Conservation (phyloP, 2,329 filamentous ascomycete genomes). For the Geosmithia putterillii region DNA sequence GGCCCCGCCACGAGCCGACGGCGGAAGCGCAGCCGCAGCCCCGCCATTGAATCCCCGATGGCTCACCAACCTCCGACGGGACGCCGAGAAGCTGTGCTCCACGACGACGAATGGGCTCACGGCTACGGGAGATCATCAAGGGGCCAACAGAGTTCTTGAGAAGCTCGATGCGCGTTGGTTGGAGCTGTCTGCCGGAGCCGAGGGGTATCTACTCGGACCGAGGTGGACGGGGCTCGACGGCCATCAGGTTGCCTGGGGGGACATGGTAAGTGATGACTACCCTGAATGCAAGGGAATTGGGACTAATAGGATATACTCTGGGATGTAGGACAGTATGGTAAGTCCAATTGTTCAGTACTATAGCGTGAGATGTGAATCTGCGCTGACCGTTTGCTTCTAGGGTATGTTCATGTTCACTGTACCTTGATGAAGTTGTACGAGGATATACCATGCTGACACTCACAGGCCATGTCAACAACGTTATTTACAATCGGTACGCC, state of each 20-base stretch:
- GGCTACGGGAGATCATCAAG: too few species aligned
- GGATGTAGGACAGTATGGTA: constrained; percentile 38
- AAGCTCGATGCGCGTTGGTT: constrained; percentile 46
- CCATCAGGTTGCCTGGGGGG: constrained; percentile 68
- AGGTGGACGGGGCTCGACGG: constrained; percentile 48
- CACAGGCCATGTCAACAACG: constrained; percentile 66
- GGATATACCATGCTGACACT: background rate
- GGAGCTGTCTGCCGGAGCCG: constrained; percentile 57
- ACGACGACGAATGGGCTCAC: too few species aligned
- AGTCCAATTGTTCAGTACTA: constrained; percentile 10
- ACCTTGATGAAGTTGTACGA: background rate
- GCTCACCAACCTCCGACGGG: constrained; percentile 1
- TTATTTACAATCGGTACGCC: constrained; percentile 71
- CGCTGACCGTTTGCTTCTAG: too few species aligned
- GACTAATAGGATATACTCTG: background rate
- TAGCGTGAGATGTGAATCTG: background rate
- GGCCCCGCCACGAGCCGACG: background rate
- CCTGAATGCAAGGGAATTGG: background rate
- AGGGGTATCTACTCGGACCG: constrained; percentile 57
- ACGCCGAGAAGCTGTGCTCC: background rate
- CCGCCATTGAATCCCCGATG: constrained; percentile 3
- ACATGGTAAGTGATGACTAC: constrained; percentile 52
- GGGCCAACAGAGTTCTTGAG: too few species aligned
- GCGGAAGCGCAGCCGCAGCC: too few species aligned
- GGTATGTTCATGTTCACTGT: background rate